Base-by-base conservation (phyloP, 441 rosid genomes). In the Pelargonium myrrhifolium region DNA sequence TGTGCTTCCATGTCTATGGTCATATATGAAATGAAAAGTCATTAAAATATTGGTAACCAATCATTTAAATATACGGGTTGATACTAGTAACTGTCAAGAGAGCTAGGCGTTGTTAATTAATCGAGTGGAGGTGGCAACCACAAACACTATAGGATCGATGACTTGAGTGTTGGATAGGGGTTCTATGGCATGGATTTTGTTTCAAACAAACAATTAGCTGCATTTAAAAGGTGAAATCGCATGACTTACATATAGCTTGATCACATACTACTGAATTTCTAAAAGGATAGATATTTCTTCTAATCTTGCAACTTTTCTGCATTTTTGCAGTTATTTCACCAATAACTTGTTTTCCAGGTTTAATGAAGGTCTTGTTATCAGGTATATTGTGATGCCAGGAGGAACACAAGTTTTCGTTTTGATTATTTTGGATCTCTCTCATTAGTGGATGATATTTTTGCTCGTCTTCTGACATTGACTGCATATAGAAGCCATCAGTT, bases 391-490 rank as follows among this genome's bases (percentile, higher is more conserved):
- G 76, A 82, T 66, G 72, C 72, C 43, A 72, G 66, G 73, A 68
- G 74, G 71, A 68, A 55, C 64, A 42, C 42, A 49, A 47, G 60
- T 56, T n/a, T 71, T 76, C 72, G 42, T 65, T 68, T 67, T 71
- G 78, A 80, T 72, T 75, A 70, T 76, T 74, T 71, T 64, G 82
- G 81, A 61, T 68, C 80, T 61, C 42, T 37, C 74, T 75, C 78
- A 0, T 63, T 72, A 22, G 15, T 78, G 62, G 86, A 78, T 63
- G 76, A 49, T 40, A 71, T 84, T 67, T 79, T 83, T 65, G 65
- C 80, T 58, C 62, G 40, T 68, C 74, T 88, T 43, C 59, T 78
- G 77, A 51, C 68, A 49, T 68, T 79, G 76, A 77, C 85, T 56
- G 42, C 82, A 67, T 79, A 72, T 70, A 55, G 81, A 68, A 73